Conservation (phyloP, 1,139 yeast species). For the Hyphopichia fennica region DNA sequence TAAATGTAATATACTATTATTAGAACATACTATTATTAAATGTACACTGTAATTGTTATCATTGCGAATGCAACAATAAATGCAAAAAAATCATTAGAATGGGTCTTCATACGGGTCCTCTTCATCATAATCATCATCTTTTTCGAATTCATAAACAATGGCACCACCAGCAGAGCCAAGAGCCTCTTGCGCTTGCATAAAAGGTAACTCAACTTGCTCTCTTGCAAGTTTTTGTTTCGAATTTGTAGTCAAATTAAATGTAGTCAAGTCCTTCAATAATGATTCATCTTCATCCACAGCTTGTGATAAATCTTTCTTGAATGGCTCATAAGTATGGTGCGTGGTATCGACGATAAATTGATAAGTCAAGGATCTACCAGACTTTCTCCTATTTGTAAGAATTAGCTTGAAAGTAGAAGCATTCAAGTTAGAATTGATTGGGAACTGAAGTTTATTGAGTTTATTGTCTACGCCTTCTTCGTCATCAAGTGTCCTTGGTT, state of each 20-base stretch:
- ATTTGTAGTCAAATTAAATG: constrained; percentile 80
- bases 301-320: constrained; percentile 21
- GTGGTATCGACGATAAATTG: constrained; percentile 51
- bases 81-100: constrained; percentile 43
- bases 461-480: constrained; percentile 51
- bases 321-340: constrained; percentile 50
- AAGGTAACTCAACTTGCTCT: constrained; percentile 87
- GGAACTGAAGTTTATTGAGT: constrained; percentile 46
- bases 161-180: constrained; percentile 81
- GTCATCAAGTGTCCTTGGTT: constrained; percentile 40
- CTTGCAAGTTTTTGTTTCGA: constrained; percentile 73
- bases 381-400: constrained; percentile 71
- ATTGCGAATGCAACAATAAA: too few species aligned
- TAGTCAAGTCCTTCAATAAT: constrained; percentile 70
- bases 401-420: constrained; percentile 43
- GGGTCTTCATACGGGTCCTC: constrained; percentile 98
- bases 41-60: too few species aligned
- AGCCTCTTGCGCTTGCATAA: constrained; percentile 76
- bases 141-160: constrained; percentile 87
- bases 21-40: too few species aligned
- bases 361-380: constrained; percentile 74
- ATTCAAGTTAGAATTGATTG: constrained; percentile 47
- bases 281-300: constrained; percentile 38
- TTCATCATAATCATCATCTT: constrained; percentile 88
- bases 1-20: too few species aligned